Evolutionary conservation across 768 basidiomycete genomes (phyloP).

Genomic region (Boletus rubescentipes): DNA sequence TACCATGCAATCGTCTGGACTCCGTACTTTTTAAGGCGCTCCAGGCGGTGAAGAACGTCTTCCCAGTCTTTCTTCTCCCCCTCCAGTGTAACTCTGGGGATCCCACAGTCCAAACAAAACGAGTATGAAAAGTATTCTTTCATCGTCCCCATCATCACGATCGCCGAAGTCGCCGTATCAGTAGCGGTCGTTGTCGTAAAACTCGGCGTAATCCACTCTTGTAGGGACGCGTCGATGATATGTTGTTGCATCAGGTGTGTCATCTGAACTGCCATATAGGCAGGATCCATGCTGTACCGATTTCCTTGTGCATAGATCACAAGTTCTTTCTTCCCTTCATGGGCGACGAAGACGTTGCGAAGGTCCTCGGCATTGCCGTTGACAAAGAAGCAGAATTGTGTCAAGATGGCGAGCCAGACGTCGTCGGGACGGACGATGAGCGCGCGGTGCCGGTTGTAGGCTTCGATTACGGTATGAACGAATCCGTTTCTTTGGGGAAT

Average conservation of each 20-base stretch:
- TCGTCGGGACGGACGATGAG: conserved; percentile 47
- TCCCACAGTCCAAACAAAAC: neutral
- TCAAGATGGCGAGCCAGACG: conserved; percentile 35
- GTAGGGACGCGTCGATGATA: conserved; percentile 22
- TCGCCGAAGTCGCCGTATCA: conserved; percentile 34
- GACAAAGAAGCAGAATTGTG: conserved; percentile 37
- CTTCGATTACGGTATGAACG: conserved; percentile 25
- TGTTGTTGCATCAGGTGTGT: conserved; percentile 4
- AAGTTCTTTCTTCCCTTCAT: conserved; percentile 24
- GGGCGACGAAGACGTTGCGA: conserved; percentile 19
- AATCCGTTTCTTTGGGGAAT: conserved; percentile 28
- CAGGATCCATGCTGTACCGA: conserved; percentile 29
- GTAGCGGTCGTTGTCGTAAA: conserved; percentile 40
- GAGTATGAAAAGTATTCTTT: conserved; percentile 35
- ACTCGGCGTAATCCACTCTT: conserved; percentile 1
- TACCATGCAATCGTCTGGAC: conserved; percentile 23
- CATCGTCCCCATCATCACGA: conserved; percentile 39
- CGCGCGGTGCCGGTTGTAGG: conserved; percentile 27
- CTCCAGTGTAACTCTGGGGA: neutral
- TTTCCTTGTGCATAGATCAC: conserved; percentile 4
- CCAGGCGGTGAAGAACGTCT: conserved; percentile 33
- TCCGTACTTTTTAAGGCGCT: conserved; percentile 37
- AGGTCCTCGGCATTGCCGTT: conserved; percentile 34
- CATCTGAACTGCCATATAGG: conserved; percentile 8
- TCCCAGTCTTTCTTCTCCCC: conserved; percentile 33